Percentiles rank a stretch among this genome's conserved stretches.
phyloP scores from a whole-genome alignment of 306 rosid species.

The Gastrolobium bilobum region DNA sequence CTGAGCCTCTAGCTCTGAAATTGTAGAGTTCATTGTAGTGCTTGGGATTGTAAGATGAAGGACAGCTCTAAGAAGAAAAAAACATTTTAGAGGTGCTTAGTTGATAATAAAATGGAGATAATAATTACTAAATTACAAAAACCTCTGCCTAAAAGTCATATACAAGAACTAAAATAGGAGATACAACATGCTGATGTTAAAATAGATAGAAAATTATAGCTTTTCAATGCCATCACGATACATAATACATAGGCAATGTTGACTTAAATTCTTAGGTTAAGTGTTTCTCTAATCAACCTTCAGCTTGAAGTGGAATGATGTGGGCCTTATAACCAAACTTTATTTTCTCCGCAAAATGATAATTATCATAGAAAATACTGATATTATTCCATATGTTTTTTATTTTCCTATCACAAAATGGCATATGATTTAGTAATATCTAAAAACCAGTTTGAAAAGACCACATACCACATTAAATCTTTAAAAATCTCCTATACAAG shows the following conservation, averaged over 20 bases:
- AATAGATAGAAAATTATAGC: not conserved
- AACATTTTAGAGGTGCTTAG: not conserved
- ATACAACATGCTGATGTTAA: not conserved
- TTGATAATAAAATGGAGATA: conserved; percentile 14
- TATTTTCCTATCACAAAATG: not conserved
- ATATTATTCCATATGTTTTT: conserved; percentile 1
- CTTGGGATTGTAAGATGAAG: conserved; percentile 67
- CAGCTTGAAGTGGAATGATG: not conserved
- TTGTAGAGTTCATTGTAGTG: conserved; percentile 59
- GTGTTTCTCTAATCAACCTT: conserved; percentile 18
- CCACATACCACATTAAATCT: not conserved
- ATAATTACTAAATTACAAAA: conserved; percentile 30
- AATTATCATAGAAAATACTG: not conserved
- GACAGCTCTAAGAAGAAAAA: conserved; percentile 59
- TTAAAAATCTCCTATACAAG: not conserved
- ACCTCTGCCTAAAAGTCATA: not conserved
- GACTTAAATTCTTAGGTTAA: conserved; percentile 5
- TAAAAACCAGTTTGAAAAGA: conserved; percentile 20
- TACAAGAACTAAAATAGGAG: conserved; percentile 26
- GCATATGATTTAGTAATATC: conserved; percentile 6
- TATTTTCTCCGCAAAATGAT: not conserved
- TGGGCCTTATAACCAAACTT: conserved; percentile 5
- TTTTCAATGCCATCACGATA: conserved; percentile 1
- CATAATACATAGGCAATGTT: not conserved
- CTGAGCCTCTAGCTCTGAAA: conserved; percentile 68